These are phyloP conservation scores for Urochloa ruziziensis DNA, from an alignment of 176 grass and related monocot species.

Conservation along the genomic window DNA sequence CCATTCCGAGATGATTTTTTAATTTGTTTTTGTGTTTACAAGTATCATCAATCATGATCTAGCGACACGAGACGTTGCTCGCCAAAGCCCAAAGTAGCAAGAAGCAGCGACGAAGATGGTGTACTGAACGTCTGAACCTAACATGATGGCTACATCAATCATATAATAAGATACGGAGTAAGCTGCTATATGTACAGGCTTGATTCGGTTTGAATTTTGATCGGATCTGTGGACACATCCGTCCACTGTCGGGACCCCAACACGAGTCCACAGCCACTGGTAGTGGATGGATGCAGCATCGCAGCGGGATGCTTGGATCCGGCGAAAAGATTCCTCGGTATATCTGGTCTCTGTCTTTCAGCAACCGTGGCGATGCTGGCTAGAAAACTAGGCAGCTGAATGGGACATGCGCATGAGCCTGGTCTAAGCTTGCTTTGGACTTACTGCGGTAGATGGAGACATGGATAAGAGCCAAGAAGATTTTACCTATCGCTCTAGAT, in stretches of 20 bases:
- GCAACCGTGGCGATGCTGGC: background rate
- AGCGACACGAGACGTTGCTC: no score
- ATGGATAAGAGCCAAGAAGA: background rate
- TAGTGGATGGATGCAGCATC: background rate
- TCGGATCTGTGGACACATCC: no score
- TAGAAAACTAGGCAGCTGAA: background rate
- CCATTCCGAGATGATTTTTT: no score
- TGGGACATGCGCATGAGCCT: background rate
- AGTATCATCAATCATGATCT: no score
- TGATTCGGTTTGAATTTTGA: no score
- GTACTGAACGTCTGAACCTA: no score
- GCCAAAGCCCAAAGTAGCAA: no score
- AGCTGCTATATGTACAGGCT: no score
- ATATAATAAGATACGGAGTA: no score
- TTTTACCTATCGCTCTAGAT: background rate
- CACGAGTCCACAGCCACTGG: background rate
- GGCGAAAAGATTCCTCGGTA: slow-evolving; percentile 16
- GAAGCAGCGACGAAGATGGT: no score
- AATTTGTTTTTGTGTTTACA: background rate
- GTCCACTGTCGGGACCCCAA: background rate
- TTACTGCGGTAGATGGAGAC: background rate
- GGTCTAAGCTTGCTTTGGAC: background rate
- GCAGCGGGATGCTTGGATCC: slow-evolving; percentile 10
- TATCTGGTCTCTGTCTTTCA: background rate
- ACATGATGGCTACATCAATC: no score